phyloP scores from a whole-genome alignment of 164 flowering plant genomes.

The Litsea cubeba region DNA sequence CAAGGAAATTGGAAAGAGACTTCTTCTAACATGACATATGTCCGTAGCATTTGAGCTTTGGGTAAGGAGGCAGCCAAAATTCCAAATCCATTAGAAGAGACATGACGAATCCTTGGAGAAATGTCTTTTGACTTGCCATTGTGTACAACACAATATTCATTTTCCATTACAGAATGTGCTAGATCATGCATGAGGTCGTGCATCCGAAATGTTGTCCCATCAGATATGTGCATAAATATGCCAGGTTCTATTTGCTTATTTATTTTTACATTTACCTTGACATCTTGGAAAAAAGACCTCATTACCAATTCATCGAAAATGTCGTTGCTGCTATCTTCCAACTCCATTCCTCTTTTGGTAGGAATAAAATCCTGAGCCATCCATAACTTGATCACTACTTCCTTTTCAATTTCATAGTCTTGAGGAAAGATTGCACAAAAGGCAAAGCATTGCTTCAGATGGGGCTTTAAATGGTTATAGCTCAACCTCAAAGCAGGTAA shows the following conservation, averaged over 20 bases:
- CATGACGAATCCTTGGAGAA: slow-evolving; percentile 1
- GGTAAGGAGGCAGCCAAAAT: background rate
- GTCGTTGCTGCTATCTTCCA: background rate
- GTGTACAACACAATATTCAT: background rate
- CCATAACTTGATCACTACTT: slow-evolving; percentile 2
- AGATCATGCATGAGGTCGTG: slow-evolving; percentile 10
- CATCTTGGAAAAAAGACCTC: slow-evolving; percentile 1
- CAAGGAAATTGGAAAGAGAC: background rate
- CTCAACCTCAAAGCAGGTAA: slow-evolving; percentile 3
- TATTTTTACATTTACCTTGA: too few relatives aligned
- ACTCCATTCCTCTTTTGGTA: background rate
- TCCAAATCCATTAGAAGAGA: background rate
- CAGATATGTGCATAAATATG: too few relatives aligned
- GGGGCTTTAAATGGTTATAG: slow-evolving; percentile 5
- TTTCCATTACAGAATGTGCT: background rate
- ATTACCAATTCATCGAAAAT: background rate
- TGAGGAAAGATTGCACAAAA: slow-evolving; percentile 9
- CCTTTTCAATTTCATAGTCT: background rate
- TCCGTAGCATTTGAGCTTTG: background rate
- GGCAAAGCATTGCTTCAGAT: slow-evolving; percentile 3
- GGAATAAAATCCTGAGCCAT: slow-evolving; percentile 4
- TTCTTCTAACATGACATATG: background rate
- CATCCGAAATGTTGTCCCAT: background rate
- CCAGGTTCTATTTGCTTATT: too few relatives aligned
- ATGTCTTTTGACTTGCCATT: background rate